Base-by-base conservation (phyloP, 1,284 basidiomycete genomes). In the Cryptococcus amylolentus region DNA sequence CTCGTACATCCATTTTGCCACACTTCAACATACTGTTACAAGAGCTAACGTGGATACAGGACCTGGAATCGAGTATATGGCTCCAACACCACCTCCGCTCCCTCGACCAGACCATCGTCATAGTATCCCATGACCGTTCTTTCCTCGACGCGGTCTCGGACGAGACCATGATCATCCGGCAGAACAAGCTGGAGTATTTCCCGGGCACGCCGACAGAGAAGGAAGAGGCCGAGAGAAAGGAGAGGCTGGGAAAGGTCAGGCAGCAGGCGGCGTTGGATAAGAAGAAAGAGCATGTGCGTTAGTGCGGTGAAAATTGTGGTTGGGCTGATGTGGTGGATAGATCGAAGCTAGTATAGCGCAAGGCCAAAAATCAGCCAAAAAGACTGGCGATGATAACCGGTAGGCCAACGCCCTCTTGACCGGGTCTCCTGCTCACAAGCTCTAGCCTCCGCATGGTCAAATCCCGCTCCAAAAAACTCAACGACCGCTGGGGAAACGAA, bases 81-180 rank as follows among this genome's bases (percentile, higher is more conserved):
- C n/a, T n/a, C n/a, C n/a, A n/a, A n/a, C n/a, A n/a, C n/a, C n/a
- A n/a, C n/a, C n/a, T n/a, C n/a, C n/a, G n/a, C n/a, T n/a, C n/a
- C n/a, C n/a, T n/a, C n/a, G n/a, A n/a, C n/a, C n/a, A n/a, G n/a
- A n/a, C n/a, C 0, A 75, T 88, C 10, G 80, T 89, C 28, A 76
- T 80, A 53, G 77, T 86, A 26, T 84, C 86, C 0, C 88, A 89
- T 70, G 88, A 89, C 67, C 84, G 84, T 48, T 82, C 82, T 31
- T 89, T 90, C 66, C 76, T 87, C 20, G 83, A 88, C 64, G 76
- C 79, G 23, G 80, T 88, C 44, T 82, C 83, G 0, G 82, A 87
- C n/a, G 85, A 88, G 66, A 83, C 84, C 0, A 83, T 89, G 54
- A 80, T 85, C 18, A 80, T 89, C 40, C 82, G 84, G 23, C 78